These are phyloP conservation scores for Candida sanyaensis DNA, from an alignment of 1,139 yeast species.

Conservation along the genomic window DNA sequence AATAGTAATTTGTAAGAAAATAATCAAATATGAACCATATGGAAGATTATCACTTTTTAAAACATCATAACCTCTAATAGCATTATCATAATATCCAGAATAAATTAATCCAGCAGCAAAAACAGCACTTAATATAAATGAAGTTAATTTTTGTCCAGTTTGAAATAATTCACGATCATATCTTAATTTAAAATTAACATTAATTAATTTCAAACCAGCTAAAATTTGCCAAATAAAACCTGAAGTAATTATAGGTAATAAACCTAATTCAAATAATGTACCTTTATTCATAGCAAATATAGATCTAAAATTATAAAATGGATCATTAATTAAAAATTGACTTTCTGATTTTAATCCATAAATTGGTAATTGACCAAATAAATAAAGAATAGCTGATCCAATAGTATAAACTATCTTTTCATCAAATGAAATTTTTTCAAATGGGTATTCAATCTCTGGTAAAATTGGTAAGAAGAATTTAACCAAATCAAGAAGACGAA, in stretches of 20 bases:
- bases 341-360: slow-evolving; percentile 60
- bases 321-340: slow-evolving; percentile 56
- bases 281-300: slow-evolving; percentile 79
- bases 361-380: slow-evolving; percentile 67
- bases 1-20: slow-evolving; percentile 65
- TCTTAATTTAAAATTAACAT: slow-evolving; percentile 71
- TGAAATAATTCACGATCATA: slow-evolving; percentile 85
- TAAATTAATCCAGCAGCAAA: slow-evolving; percentile 57
- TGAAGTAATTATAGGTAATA: slow-evolving; percentile 64
- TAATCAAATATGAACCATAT: slow-evolving; percentile 40
- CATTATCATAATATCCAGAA: slow-evolving; percentile 69
- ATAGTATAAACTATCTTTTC: slow-evolving; percentile 82
- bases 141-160: slow-evolving; percentile 75
- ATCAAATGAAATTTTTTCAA: slow-evolving; percentile 63
- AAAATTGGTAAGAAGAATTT: slow-evolving; percentile 78
- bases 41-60: slow-evolving; percentile 29
- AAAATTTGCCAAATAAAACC: slow-evolving; percentile 80
- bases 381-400: slow-evolving; percentile 64
- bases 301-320: slow-evolving; percentile 70
- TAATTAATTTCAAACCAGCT: slow-evolving; percentile 71
- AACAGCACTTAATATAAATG: slow-evolving; percentile 56
- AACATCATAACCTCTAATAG: slow-evolving; percentile 36
- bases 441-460: slow-evolving; percentile 83
- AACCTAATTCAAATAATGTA: slow-evolving; percentile 81
- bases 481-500: slow-evolving; percentile 83